Conservation (phyloP, 441 rosid species). For the Gossypium gossypioides region DNA sequence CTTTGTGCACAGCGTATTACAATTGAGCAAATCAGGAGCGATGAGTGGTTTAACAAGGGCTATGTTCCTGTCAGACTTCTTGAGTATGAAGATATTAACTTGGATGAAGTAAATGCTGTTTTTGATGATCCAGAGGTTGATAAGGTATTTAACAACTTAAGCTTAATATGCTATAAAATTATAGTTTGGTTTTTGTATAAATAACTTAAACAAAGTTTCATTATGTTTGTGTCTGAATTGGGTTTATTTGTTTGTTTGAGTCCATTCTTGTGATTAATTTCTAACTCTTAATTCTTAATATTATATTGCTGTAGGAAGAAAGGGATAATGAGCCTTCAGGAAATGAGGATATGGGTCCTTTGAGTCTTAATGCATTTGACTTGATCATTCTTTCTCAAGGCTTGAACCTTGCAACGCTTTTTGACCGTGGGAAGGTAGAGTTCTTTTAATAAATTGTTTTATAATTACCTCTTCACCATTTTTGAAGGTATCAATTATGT, state of each 20-base stretch:
- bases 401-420: constrained; percentile 77
- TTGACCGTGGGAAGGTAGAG: constrained; percentile 80
- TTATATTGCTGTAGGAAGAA: constrained; percentile 38
- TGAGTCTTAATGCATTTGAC: constrained; percentile 88
- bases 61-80: constrained; percentile 61
- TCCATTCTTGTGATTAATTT: background rate
- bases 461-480: background rate
- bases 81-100: constrained; percentile 80
- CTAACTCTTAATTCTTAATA: background rate
- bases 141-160: constrained; percentile 19
- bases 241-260: constrained; percentile 4
- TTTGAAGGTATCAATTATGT: background rate
- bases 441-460: background rate
- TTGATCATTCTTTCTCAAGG: constrained; percentile 85
- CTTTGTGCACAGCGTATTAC: constrained; percentile 60
- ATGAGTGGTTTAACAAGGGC: constrained; percentile 73
- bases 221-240: constrained; percentile 1
- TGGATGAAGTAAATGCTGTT: constrained; percentile 91
- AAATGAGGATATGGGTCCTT: constrained; percentile 56
- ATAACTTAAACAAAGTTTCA: background rate
- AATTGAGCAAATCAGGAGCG: constrained; percentile 63
- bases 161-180: background rate
- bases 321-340: constrained; percentile 37
- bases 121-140: constrained; percentile 81
- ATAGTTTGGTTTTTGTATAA: background rate